Conservation (phyloP, 78 protist genomes). For the Cavenderia fasciculata region DNA sequence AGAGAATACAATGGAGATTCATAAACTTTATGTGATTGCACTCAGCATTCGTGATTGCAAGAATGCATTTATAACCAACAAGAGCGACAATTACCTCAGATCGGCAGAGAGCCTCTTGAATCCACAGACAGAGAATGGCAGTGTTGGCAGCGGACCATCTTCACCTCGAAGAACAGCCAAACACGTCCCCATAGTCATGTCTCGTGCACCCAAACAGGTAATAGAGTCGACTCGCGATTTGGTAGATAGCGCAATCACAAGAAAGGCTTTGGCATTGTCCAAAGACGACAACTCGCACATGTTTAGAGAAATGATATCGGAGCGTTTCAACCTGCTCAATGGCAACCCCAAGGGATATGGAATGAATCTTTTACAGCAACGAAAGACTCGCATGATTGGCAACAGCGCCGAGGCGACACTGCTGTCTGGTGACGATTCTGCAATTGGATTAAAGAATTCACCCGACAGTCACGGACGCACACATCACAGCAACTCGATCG, state of each 20-base stretch:
- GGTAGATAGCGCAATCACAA: slow-evolving; percentile 41
- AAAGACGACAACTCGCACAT: slow-evolving; percentile 20
- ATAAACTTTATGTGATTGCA: slow-evolving; percentile 54
- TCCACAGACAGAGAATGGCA: background rate
- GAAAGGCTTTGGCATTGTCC: slow-evolving; percentile 34
- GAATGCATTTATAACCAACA: slow-evolving; percentile 27
- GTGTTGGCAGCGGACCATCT: background rate
- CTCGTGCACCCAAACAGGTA: slow-evolving; percentile 51
- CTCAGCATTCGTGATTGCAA: slow-evolving; percentile 62
- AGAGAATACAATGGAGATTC: slow-evolving; percentile 33
- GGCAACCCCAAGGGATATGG: slow-evolving; percentile 42
- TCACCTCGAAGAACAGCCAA: background rate
- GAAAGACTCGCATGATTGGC: slow-evolving; percentile 30
- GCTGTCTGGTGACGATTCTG: background rate
- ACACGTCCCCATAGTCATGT: slow-evolving; percentile 36
- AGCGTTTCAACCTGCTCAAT: slow-evolving; percentile 12
- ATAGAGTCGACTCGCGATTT: slow-evolving; percentile 33
- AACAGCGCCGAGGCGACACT: background rate
- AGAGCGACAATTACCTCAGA: slow-evolving; percentile 31
- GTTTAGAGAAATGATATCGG: slow-evolving; percentile 25
- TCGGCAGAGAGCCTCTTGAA: background rate
- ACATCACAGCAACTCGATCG: background rate
- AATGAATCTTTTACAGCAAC: slow-evolving; percentile 33
- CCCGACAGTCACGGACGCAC: background rate
- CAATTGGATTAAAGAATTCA: background rate